phyloP scores from a whole-genome alignment of 176 grass and related monocot species.

The Eremochloa ophiuroides region DNA sequence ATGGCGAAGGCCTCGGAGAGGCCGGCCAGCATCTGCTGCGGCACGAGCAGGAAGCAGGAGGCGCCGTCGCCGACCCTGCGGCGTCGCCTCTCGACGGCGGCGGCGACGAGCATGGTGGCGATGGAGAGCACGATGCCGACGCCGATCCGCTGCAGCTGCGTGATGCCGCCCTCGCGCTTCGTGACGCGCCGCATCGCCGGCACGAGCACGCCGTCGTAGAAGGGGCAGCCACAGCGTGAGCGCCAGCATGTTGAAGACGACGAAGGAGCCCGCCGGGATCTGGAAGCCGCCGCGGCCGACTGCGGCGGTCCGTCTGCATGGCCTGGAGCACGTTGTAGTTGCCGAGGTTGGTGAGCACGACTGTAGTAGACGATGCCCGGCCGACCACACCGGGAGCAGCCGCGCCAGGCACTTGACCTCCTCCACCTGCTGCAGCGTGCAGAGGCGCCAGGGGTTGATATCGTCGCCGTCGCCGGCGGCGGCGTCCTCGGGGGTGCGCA shows the following conservation, averaged over 20 bases:
- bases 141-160: slow-evolving; percentile 33
- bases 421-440: slow-evolving; percentile 75
- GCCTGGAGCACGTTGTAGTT: slow-evolving; percentile 69
- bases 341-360: slow-evolving; percentile 39
- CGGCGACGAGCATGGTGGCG: slow-evolving; percentile 35
- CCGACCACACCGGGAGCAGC: slow-evolving; percentile 62
- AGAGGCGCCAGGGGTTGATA: slow-evolving; percentile 44
- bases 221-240: slow-evolving; percentile 53
- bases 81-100: slow-evolving; percentile 38
- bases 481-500: not conserved
- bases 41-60: slow-evolving; percentile 54
- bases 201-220: slow-evolving; percentile 62
- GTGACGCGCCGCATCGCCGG: slow-evolving; percentile 45
- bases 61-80: not conserved
- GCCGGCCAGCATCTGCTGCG: slow-evolving; percentile 49
- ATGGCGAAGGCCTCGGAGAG: slow-evolving; percentile 53
- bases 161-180: slow-evolving; percentile 33
- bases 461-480: not conserved
- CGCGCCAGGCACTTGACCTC: slow-evolving; percentile 67
- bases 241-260: slow-evolving; percentile 75
- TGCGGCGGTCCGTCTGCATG: slow-evolving; percentile 49
- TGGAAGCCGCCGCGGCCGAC: slow-evolving; percentile 33
- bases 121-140: slow-evolving; percentile 31
- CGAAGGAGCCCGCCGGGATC: slow-evolving; percentile 52
- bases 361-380: slow-evolving; percentile 54